phyloP scores from a whole-genome alignment of 1,284 basidiomycete species.

The Coriolopsis trogii region DNA sequence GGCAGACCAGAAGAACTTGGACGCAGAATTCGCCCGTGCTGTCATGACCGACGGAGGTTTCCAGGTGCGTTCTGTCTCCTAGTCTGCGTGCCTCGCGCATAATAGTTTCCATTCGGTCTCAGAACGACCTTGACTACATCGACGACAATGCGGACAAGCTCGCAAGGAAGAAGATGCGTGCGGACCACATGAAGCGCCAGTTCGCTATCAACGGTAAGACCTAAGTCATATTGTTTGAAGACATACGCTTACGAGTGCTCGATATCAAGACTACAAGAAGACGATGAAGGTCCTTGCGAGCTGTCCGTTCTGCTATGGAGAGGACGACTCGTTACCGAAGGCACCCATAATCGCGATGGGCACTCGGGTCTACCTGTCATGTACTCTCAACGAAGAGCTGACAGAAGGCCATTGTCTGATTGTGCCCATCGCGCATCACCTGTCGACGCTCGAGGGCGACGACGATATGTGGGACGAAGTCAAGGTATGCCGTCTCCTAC shows the following conservation, averaged over 20 bases:
- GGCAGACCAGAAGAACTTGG: conserved; percentile 88
- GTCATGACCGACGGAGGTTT: conserved; percentile 90
- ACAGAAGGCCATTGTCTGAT: conserved; percentile 91
- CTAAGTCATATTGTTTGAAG: too few species aligned
- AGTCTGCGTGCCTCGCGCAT: too few species aligned
- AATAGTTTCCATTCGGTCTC: not conserved
- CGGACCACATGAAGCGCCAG: conserved; percentile 93
- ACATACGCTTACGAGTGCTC: conserved; percentile 24
- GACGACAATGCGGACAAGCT: conserved; percentile 96
- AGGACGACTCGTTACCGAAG: conserved; percentile 84
- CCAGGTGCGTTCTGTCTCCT: conserved; percentile 51
- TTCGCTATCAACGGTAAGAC: conserved; percentile 98
- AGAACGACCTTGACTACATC: conserved; percentile 91
- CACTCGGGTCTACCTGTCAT: conserved; percentile 86
- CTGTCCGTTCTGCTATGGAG: conserved; percentile 88
- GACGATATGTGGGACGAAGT: conserved; percentile 99
- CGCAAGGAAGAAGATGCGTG: conserved; percentile 91
- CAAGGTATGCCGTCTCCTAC: conserved; percentile 54
- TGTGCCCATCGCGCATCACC: conserved; percentile 93
- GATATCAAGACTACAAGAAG: conserved; percentile 82
- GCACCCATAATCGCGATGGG: conserved; percentile 91
- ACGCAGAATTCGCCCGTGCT: conserved; percentile 86
- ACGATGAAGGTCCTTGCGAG: conserved; percentile 90
- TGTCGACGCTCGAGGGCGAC: conserved; percentile 91
- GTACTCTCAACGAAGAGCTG: conserved; percentile 86